Evolutionary conservation across 805 yeast genomes (phyloP).

Genomic region (Yarrowia sp.): DNA sequence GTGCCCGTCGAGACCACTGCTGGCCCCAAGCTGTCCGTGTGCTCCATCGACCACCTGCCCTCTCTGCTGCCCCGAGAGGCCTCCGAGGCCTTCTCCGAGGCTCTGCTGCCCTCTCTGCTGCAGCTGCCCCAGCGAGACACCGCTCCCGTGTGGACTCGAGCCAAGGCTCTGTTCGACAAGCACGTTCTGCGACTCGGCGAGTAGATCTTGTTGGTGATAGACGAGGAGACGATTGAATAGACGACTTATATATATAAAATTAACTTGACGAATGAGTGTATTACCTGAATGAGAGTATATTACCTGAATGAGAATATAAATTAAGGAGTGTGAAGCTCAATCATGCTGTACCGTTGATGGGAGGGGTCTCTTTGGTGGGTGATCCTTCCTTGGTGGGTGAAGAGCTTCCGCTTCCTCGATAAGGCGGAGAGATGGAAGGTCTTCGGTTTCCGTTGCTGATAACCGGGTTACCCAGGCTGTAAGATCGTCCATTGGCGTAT

Average conservation of each 20-base stretch:
- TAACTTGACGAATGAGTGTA: neutral
- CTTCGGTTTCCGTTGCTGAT: neutral
- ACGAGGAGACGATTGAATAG: neutral
- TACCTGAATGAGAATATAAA: neutral
- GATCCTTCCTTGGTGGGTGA: neutral
- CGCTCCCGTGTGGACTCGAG: conserved; percentile 90
- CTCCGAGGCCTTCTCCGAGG: conserved; percentile 84
- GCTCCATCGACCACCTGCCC: conserved; percentile 95
- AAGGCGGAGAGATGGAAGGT: neutral
- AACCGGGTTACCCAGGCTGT: neutral
- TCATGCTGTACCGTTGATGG: neutral
- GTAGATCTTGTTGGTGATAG: neutral
- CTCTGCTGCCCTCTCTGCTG: conserved; percentile 84
- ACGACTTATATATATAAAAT: neutral
- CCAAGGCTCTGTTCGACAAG: conserved; percentile 76
- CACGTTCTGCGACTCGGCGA: conserved; percentile 68
- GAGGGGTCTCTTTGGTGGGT: neutral
- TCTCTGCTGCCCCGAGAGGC: conserved; percentile 95
- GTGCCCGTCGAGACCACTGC: conserved; percentile 72
- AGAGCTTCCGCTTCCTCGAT: neutral
- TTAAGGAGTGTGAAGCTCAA: neutral
- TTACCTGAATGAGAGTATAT: neutral
- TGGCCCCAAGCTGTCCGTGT: conserved; percentile 86
- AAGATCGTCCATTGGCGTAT: neutral
- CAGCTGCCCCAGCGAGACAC: conserved; percentile 76